phyloP scores from a whole-genome alignment of 495 filamentous ascomycete species.

The Viridothelium virens region DNA sequence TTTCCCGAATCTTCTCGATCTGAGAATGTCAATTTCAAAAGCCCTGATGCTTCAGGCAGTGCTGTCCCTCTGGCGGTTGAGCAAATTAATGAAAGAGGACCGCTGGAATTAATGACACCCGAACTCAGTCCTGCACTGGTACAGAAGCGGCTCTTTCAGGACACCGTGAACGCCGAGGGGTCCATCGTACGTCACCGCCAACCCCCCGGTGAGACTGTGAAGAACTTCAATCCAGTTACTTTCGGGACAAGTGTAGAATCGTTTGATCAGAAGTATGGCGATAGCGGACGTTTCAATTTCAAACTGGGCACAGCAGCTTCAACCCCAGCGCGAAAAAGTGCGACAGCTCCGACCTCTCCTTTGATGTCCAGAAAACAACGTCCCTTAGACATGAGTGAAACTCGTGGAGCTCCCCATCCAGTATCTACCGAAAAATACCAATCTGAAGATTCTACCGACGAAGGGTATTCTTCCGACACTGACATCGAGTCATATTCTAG shows the following conservation, averaged over 20 bases:
- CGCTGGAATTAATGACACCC: background rate
- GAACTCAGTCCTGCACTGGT: conserved; percentile 5
- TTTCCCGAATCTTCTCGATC: background rate
- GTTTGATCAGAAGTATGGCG: conserved; percentile 12
- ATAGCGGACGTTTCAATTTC: conserved; percentile 7
- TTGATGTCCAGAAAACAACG: background rate
- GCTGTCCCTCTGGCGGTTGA: background rate
- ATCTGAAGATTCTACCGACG: background rate
- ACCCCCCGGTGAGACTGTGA: background rate
- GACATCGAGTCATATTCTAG: background rate
- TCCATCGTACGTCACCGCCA: background rate
- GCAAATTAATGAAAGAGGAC: background rate
- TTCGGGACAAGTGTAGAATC: background rate
- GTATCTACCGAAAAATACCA: background rate
- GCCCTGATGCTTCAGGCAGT: background rate
- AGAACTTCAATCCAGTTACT: background rate
- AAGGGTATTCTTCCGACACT: conserved; percentile 4
- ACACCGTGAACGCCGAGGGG: background rate
- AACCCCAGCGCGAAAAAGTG: background rate
- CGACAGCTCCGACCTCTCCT: background rate
- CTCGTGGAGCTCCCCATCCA: background rate
- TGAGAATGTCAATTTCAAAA: background rate
- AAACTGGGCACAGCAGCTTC: background rate
- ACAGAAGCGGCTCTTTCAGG: conserved; percentile 7
- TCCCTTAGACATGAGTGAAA: background rate